phyloP scores from a whole-genome alignment of 352 stramenopile genomes.

The Pythium vanterpoolii region DNA sequence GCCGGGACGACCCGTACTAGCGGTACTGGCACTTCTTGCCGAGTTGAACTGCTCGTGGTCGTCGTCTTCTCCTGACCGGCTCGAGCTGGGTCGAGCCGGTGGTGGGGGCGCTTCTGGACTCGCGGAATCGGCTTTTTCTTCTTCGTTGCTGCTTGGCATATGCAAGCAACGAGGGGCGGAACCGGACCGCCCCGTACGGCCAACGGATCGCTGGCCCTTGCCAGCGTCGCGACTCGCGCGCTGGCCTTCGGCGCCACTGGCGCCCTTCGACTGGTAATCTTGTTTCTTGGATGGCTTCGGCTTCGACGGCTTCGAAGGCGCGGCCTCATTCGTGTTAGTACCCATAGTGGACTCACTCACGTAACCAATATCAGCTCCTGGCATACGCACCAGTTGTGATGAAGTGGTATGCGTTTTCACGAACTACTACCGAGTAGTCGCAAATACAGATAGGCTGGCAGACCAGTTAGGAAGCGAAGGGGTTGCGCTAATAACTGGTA shows the following conservation, averaged over 20 bases:
- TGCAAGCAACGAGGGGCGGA: background rate
- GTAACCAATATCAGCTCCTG: constrained; percentile 1
- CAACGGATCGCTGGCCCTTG: background rate
- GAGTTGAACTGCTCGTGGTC: constrained; percentile 2
- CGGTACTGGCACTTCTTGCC: background rate
- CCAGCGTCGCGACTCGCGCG: background rate
- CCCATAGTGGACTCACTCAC: constrained; percentile 1
- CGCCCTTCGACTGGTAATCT: constrained; percentile 2
- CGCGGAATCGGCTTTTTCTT: background rate
- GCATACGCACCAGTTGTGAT: constrained; percentile 14
- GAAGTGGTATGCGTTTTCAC: too few species aligned
- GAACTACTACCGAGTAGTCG: too few species aligned
- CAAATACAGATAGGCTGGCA: too few species aligned
- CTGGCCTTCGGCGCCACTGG: background rate
- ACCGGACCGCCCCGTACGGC: background rate
- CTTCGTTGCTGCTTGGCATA: constrained; percentile 2
- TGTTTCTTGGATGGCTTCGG: background rate
- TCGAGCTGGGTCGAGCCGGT: background rate
- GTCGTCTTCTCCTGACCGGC: background rate
- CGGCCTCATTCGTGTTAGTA: background rate
- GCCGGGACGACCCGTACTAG: background rate
- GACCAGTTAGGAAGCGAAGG: too few species aligned
- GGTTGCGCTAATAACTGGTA: too few species aligned
- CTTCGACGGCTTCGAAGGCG: background rate
- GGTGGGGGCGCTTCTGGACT: background rate